Evolutionary conservation across 768 basidiomycete genomes (phyloP), one percentile per base, ranked within the genome.

Genomic region (Tylopilus subfusipes): DNA sequence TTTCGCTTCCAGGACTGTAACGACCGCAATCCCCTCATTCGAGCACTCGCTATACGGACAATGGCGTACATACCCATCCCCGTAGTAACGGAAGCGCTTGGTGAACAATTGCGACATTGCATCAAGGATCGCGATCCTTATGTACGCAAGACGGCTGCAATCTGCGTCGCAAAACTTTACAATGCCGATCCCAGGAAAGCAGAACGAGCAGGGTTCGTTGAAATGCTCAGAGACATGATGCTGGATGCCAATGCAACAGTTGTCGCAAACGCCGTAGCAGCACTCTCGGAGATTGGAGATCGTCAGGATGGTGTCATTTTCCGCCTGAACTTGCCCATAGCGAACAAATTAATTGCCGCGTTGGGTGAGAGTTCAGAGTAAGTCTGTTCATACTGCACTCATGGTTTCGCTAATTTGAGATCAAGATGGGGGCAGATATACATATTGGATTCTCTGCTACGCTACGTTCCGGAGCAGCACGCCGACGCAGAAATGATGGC

Each of bases 31-130:
- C 96, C 97, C 12, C 85, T 99, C 45, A 93, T 99, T 53, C 90
- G 97, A 33, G 97, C 96, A 16, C 78, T 99, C 43, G 94, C 97
- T 19, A 95, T 99, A 63, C 90, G 97, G 40, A 99, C 97, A 13
- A 98, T 99, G 96, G 96, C 97, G 8, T 98, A 97, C 67, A 98
- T 99, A 63, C 93, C 94, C 33, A 87, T 97, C 22, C 89, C 94
- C 10, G 78, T 85, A 47, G 92, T 98, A 56, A 86, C 87, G 13
- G 88, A 91, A 52, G 82, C 90, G 1, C 78, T 99, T 34, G 77
- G 85, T 39, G 97, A 98, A 54, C 96, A 94, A 49, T 76, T 99
- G 29, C 83, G 93, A 56, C 93, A 97, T 69, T 90, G 89, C 58
- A 78, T 98, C 40, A 90, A 93, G 65, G 97, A 99, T 69, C 80